Base-by-base conservation (phyloP, 2,329 filamentous ascomycete genomes). In the Pseudocercospora pini-densiflorae region DNA sequence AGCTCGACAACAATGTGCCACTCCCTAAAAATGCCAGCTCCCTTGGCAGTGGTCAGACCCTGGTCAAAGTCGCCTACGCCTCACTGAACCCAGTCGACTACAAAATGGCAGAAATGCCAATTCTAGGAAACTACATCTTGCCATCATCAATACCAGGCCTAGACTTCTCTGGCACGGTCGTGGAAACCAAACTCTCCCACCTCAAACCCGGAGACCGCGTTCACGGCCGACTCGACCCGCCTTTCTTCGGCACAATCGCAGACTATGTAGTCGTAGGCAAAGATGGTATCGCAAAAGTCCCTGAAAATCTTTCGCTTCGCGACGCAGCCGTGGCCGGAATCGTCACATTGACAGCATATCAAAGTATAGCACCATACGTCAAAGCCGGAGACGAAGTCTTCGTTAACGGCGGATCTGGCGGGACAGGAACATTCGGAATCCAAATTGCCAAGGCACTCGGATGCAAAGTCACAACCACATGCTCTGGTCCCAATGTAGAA, bases 331-430 rank as follows among this genome's bases (percentile, higher is more conserved):
- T 75, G 10, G 68, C 81, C 1, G 77, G 78, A 4, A 72, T 78
- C 14, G 78, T 76, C 21, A 81, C 77, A 1, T 63, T 81, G 27
- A 81, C 80, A 5, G 80, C 78, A 21, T 79, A 77, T 49, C 77
- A 80, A 64, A 73, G 74, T 5, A 74, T 82, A 43, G 70, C 75
- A 1, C 77, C 77, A 0, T 75, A 79, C 51, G 75, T 79, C 43
- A 78, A 79, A 45, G 64, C 70, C 5, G 79, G 79, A 12, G 82
- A 85, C 58, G 84, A 81, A 69, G 81, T 91, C 5, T 88, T 91
- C 75, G 84, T 91, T 76, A 90, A 90, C 69, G 89, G 88, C 14
- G 88, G 88, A 0, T 87, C 84, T 2, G 89, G 89, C 5, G 89
- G 89, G 1, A 84, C 82, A 0, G 89, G 89, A 0, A 81, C 83